Conservation (phyloP, 495 filamentous ascomycete genomes). For the Parathielavia appendiculata region DNA sequence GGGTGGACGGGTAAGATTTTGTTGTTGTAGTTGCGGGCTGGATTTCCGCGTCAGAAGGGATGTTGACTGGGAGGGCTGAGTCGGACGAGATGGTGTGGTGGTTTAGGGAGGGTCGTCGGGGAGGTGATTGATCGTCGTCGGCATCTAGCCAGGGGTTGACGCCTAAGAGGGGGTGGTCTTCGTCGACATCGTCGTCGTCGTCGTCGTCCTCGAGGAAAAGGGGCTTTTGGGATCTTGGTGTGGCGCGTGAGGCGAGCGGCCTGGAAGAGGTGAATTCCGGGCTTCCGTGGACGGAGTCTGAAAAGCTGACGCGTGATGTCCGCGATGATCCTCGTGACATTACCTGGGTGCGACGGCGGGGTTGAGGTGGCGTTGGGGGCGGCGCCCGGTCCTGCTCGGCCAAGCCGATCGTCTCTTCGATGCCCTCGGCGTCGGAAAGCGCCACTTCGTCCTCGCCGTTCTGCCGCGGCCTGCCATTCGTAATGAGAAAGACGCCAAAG, state of each 20-base stretch:
- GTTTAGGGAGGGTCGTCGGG: background rate
- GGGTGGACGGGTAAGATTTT: background rate
- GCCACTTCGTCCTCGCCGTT: conserved; percentile 50
- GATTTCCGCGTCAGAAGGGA: background rate
- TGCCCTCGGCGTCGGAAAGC: conserved; percentile 48
- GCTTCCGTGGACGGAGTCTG: conserved; percentile 21
- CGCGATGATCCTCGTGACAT: conserved; percentile 36
- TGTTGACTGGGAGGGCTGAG: background rate
- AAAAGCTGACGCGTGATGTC: conserved; percentile 38
- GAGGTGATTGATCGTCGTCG: background rate
- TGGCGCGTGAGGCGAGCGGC: conserved; percentile 18
- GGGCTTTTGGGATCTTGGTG: conserved; percentile 12
- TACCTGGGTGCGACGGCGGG: background rate
- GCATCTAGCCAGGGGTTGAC: conserved; percentile 30
- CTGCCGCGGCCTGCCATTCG: conserved; percentile 53
- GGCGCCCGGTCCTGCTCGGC: conserved; percentile 33
- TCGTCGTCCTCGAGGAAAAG: conserved; percentile 16
- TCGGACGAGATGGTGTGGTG: conserved; percentile 4
- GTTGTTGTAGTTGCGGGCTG: background rate
- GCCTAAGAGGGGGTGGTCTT: conserved; percentile 29
- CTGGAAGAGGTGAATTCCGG: background rate
- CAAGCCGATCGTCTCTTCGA: conserved; percentile 48
- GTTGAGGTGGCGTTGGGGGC: conserved; percentile 13
- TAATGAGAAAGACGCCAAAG: conserved; percentile 90
- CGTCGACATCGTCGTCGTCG: conserved; percentile 13